phyloP scores from a whole-genome alignment of 1,284 basidiomycete species.

The Cerrena zonata region DNA sequence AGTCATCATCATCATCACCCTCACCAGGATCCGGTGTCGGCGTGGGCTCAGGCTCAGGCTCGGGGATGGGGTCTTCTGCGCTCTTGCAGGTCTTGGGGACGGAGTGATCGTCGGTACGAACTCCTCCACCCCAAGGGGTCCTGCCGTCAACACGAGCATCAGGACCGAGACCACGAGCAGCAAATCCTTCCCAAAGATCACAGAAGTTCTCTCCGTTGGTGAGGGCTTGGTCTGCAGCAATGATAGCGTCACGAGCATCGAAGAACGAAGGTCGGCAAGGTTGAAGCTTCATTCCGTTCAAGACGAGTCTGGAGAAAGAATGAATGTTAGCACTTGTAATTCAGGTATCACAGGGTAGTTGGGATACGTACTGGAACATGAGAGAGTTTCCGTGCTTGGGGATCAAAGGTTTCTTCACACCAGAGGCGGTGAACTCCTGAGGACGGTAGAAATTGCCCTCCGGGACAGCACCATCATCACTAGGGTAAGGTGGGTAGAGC shows the following conservation, averaged over 20 bases:
- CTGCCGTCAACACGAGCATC: conserved; percentile 70
- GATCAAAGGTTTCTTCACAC: conserved; percentile 55
- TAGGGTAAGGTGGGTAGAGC: conserved; percentile 74
- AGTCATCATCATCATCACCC: conserved; percentile 6
- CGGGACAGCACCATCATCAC: conserved; percentile 56
- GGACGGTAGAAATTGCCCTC: conserved; percentile 71
- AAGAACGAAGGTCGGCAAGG: conserved; percentile 89
- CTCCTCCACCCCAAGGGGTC: conserved; percentile 94
- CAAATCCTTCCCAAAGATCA: conserved; percentile 83
- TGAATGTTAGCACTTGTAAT: not conserved
- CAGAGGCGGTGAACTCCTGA: conserved; percentile 29
- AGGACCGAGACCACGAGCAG: conserved; percentile 73
- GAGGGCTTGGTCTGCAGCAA: conserved; percentile 85
- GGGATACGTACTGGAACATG: conserved; percentile 52
- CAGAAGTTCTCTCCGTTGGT: conserved; percentile 92
- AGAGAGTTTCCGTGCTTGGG: conserved; percentile 92
- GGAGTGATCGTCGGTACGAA: conserved; percentile 40
- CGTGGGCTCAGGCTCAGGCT: conserved; percentile 6
- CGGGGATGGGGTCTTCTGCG: not conserved
- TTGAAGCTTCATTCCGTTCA: conserved; percentile 92
- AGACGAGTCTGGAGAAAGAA: conserved; percentile 49
- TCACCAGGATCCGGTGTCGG: conserved; percentile 7
- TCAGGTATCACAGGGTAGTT: not conserved
- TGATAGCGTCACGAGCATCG: conserved; percentile 86
- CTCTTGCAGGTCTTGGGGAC: not conserved